Evolutionary conservation across 768 basidiomycete genomes (phyloP).

Genomic region (Termitomyces sp.): DNA sequence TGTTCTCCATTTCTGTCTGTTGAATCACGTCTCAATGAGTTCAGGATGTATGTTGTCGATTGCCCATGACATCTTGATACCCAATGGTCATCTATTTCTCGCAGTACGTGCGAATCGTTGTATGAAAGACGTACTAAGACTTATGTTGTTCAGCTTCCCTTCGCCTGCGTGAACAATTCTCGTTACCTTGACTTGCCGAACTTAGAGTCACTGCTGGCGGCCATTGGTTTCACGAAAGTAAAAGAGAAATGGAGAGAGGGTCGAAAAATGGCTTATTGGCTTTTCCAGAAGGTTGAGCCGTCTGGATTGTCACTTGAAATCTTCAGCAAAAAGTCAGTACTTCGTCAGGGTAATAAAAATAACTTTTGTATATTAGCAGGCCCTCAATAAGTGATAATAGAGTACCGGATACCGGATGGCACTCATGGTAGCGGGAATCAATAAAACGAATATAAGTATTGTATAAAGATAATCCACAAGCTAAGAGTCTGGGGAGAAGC

Average conservation of each 20-base stretch:
- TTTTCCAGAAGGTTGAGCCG: constrained; percentile 49
- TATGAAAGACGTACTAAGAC: not conserved
- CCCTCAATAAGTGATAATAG: not conserved
- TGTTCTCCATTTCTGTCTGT: constrained; percentile 3
- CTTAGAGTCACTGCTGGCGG: constrained; percentile 50
- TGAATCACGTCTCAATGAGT: not conserved
- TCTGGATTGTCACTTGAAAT: constrained; percentile 5
- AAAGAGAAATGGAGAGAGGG: constrained; percentile 56
- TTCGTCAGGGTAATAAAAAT: constrained; percentile 69
- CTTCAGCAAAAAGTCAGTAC: constrained; percentile 50
- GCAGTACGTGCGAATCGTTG: constrained; percentile 39
- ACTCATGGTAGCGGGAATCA: too few species aligned
- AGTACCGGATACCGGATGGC: too few species aligned
- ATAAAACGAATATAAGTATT: too few species aligned
- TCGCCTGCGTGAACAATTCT: constrained; percentile 82
- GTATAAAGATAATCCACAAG: too few species aligned
- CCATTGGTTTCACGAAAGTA: constrained; percentile 59
- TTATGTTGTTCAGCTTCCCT: constrained; percentile 52
- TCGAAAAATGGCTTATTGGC: constrained; percentile 87
- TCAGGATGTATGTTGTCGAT: constrained; percentile 68
- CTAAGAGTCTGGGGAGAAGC: too few species aligned
- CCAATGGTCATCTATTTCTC: constrained; percentile 61
- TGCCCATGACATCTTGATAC: constrained; percentile 49
- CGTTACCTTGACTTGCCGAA: constrained; percentile 67
- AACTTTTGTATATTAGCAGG: constrained; percentile 60